These are phyloP conservation scores for Puccinellia tenuiflora DNA, from an alignment of 176 grass and related monocot species.

Conservation along the genomic window DNA sequence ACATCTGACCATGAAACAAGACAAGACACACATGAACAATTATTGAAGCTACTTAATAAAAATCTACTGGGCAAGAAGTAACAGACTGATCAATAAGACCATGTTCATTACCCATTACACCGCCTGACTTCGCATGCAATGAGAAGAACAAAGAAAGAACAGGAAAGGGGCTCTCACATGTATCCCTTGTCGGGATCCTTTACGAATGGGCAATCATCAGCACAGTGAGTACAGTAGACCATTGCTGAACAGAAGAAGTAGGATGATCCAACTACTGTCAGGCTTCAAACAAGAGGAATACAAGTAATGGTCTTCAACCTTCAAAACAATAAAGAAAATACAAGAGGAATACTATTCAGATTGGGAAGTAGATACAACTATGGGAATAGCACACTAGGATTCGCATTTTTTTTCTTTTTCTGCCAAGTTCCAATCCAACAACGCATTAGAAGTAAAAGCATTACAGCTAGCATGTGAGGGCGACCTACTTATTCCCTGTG, in stretches of 20 bases:
- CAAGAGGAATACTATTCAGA: not conserved
- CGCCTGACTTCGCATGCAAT: not conserved
- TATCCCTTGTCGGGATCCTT: conserved; percentile 74
- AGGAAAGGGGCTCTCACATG: conserved; percentile 40
- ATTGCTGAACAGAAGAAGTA: conserved; percentile 28
- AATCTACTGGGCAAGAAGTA: not conserved
- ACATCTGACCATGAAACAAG: conserved; percentile 49
- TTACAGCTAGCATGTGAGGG: not conserved
- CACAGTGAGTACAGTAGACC: conserved; percentile 68
- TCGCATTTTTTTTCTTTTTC: not conserved
- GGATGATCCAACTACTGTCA: conserved; percentile 2
- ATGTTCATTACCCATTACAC: not conserved
- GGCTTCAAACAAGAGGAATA: not conserved
- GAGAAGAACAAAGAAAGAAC: not conserved
- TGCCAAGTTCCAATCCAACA: not conserved
- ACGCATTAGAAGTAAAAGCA: not conserved
- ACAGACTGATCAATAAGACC: not conserved
- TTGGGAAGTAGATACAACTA: not conserved
- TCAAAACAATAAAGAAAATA: not conserved
- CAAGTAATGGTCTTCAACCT: not conserved
- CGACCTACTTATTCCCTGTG: not conserved
- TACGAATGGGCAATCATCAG: conserved; percentile 36
- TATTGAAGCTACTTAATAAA: not conserved
- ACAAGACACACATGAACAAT: not conserved
- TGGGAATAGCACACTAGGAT: not conserved